phyloP scores from a whole-genome alignment of 208 protist genomes.

The Leishmania major region DNA sequence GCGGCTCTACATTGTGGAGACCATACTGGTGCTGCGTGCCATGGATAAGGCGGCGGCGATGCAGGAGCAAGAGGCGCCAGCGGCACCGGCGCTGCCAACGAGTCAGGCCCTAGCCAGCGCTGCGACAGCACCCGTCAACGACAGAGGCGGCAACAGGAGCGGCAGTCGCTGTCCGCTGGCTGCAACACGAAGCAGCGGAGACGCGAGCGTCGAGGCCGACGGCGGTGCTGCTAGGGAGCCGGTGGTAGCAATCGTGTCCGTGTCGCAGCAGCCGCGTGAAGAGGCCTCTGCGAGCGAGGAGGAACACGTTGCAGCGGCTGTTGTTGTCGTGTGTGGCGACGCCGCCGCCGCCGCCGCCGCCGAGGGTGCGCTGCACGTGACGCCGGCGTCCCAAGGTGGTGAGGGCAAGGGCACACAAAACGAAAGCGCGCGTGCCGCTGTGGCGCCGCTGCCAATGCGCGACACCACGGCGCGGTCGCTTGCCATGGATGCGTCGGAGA shows the following conservation, averaged over 20 bases:
- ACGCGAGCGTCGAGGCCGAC: too few relatives aligned
- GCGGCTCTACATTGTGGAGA: conserved; percentile 24
- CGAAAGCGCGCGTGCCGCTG: neutral
- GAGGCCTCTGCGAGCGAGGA: neutral
- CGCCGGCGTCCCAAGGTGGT: neutral
- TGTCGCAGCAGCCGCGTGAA: neutral
- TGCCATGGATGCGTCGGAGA: neutral
- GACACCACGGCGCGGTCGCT: neutral
- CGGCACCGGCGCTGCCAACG: neutral
- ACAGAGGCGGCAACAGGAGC: conserved; percentile 1
- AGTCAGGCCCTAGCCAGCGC: neutral
- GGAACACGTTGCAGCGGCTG: too few relatives aligned
- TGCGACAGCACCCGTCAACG: neutral
- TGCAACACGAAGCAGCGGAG: neutral
- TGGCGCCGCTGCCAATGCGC: neutral
- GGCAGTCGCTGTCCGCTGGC: neutral
- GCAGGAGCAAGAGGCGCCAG: neutral
- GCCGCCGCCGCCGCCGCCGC: neutral
- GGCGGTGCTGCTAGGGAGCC: neutral
- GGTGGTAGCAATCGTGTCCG: neutral
- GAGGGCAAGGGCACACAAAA: neutral
- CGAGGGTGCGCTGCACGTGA: neutral
- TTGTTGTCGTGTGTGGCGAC: neutral
- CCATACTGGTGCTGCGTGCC: conserved; percentile 12
- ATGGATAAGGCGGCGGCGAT: conserved; percentile 5